A percentile compares a stretch with the other conserved stretches of the same genome.
These are phyloP conservation scores for Striga hermonthica DNA, from an alignment of 305 asterid genomes.

Conservation along the genomic window DNA sequence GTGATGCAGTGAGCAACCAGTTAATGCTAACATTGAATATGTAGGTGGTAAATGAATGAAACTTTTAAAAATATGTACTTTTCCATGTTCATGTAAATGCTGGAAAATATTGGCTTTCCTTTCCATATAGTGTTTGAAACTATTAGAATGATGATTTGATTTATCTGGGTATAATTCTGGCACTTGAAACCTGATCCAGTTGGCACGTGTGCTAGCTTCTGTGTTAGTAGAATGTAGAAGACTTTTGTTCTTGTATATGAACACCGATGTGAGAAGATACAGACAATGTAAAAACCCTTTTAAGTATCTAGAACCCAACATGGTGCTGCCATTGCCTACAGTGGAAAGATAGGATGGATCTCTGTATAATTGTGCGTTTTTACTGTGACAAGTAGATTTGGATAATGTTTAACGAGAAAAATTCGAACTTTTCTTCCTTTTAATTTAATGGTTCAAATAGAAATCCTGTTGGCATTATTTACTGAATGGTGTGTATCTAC, in stretches of 20 bases:
- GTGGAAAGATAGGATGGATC: background rate
- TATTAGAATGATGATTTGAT: background rate
- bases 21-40: background rate
- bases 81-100: too few relatives aligned
- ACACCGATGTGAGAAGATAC: background rate
- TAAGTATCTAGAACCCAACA: background rate
- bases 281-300: background rate
- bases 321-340: background rate
- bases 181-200: constrained; percentile 11
- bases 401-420: constrained; percentile 1
- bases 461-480: too few relatives aligned
- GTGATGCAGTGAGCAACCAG: too few relatives aligned
- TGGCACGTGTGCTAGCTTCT: background rate
- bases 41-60: background rate
- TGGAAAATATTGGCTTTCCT: background rate
- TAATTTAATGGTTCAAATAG: too few relatives aligned
- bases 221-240: background rate
- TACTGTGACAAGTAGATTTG: background rate
- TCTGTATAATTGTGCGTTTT: background rate
- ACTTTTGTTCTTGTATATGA: background rate
- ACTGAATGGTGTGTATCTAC: too few relatives aligned
- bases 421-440: too few relatives aligned
- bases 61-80: too few relatives aligned
- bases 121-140: background rate
- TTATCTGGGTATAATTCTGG: background rate